Evolutionary conservation across 164 flowering plant species (phyloP).

Genomic region (Brasenia schreberi): DNA sequence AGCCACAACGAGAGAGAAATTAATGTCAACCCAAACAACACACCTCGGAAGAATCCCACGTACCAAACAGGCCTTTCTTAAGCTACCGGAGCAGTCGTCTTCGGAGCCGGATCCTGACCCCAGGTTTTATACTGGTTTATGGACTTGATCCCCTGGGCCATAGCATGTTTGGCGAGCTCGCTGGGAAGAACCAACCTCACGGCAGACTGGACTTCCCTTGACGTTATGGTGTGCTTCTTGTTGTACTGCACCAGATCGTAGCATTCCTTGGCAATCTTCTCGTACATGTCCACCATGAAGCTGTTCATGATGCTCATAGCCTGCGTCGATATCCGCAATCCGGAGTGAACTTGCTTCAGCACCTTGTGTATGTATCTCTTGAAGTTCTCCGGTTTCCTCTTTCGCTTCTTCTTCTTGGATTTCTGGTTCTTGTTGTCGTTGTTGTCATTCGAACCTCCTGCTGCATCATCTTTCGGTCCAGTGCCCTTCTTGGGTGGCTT

Average conservation of each 20-base stretch:
- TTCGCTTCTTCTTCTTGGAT: too few relatives aligned
- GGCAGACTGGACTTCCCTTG: neutral
- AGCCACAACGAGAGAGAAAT: too few relatives aligned
- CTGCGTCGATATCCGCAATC: neutral
- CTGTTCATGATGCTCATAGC: neutral
- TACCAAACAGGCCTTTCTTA: too few relatives aligned
- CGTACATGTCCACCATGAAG: neutral
- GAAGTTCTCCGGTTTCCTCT: too few relatives aligned
- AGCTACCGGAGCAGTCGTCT: too few relatives aligned
- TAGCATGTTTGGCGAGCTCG: slow-evolving; percentile 3
- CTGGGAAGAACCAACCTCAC: slow-evolving; percentile 2
- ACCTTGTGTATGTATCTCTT: neutral
- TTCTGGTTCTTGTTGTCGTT: too few relatives aligned
- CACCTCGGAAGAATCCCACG: too few relatives aligned
- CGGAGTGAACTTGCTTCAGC: neutral
- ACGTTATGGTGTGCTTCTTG: neutral
- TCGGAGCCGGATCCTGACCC: too few relatives aligned
- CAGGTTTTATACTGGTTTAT: neutral
- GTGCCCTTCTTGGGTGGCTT: too few relatives aligned
- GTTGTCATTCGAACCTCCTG: too few relatives aligned
- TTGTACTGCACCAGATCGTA: neutral
- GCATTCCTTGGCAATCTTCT: neutral
- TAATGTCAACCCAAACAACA: too few relatives aligned
- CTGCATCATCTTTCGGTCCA: too few relatives aligned
- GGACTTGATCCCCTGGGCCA: neutral